Conservation (phyloP, 345 rosid species). For the Salix viminalis region DNA sequence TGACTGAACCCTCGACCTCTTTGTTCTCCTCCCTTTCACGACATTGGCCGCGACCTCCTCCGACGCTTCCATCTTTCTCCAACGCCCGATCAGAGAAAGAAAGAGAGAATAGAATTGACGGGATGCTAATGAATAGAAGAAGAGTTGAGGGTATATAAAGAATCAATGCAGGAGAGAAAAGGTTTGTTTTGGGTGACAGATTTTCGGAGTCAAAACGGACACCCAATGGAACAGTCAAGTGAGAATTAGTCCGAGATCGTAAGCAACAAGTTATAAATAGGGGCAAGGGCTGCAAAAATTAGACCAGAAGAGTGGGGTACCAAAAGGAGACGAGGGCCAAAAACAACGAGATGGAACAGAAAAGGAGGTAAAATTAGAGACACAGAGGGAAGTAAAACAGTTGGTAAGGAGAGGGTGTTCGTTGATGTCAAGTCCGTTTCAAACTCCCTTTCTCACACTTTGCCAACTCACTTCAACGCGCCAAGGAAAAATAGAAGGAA, state of each 20-base stretch:
- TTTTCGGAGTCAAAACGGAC: constrained; percentile 27
- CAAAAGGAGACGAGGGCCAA: background rate
- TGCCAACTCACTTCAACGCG: constrained; percentile 48
- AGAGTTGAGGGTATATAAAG: background rate
- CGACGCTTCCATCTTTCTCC: constrained; percentile 38
- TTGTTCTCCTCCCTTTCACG: constrained; percentile 76
- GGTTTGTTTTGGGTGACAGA: constrained; percentile 9
- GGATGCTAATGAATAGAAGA: background rate
- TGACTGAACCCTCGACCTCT: constrained; percentile 63
- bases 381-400: constrained; percentile 8
- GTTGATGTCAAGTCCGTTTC: constrained; percentile 48
- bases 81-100: constrained; percentile 13
- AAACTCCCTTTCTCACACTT: constrained; percentile 73
- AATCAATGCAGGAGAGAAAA: background rate
- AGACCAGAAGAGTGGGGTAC: background rate
- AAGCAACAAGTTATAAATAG: constrained; percentile 6
- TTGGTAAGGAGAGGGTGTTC: constrained; percentile 21
- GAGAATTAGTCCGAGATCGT: constrained; percentile 20
- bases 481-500: background rate
- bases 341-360: constrained; percentile 37
- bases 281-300: background rate
- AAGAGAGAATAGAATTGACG: constrained; percentile 9
- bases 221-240: constrained; percentile 35
- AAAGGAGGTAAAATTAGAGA: constrained; percentile 42
- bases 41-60: constrained; percentile 35